These are phyloP conservation scores for Pseudogymnoascus sp. DNA, from an alignment of 2,329 filamentous ascomycete species.

Conservation along the genomic window DNA sequence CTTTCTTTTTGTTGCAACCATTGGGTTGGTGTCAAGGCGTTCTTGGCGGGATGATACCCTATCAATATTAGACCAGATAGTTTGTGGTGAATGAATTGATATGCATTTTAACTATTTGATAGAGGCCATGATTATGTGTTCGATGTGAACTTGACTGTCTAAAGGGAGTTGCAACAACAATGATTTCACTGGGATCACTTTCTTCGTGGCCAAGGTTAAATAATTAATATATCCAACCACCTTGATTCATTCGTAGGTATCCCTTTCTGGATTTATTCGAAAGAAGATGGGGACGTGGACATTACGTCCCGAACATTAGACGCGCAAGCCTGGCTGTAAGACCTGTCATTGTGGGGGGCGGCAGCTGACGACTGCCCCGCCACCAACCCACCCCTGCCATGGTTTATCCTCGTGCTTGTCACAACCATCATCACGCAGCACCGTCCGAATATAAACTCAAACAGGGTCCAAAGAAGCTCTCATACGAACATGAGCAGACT, in stretches of 20 bases:
- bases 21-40: not conserved
- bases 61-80: not conserved
- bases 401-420: not conserved
- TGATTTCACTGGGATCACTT: not conserved
- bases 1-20: not conserved
- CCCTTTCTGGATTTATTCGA: not conserved
- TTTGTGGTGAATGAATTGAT: not conserved
- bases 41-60: conserved; percentile 1
- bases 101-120: not conserved
- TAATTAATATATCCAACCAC: not conserved
- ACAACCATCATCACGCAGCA: conserved; percentile 1
- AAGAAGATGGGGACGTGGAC: not conserved
- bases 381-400: conserved; percentile 8
- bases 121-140: not conserved
- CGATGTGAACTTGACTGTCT: not conserved
- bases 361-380: conserved; percentile 10
- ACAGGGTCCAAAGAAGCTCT: not conserved
- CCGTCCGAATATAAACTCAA: not conserved
- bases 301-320: not conserved
- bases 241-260: not conserved
- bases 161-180: not conserved
- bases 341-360: conserved; percentile 3
- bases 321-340: not conserved
- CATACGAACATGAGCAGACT: not conserved
- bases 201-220: not conserved